A percentile compares a stretch with the other conserved stretches of the same genome.
phyloP scores from a whole-genome alignment of 75 land plant genomes.

The Selaginella moellendorffii region DNA sequence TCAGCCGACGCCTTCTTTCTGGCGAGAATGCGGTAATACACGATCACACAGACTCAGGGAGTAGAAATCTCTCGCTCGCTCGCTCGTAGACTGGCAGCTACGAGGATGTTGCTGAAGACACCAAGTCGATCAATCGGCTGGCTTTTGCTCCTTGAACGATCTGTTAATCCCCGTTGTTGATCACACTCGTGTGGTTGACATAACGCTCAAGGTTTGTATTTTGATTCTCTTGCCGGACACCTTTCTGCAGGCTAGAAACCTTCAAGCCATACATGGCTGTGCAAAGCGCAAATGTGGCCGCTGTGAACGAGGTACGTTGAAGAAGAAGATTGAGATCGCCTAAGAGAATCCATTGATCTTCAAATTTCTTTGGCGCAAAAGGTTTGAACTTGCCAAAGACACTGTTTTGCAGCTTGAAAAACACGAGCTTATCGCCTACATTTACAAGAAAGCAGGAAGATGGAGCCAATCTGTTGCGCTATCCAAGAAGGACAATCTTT shows the following conservation, averaged over 20 bases:
- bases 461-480: constrained; percentile 95
- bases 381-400: too few species aligned
- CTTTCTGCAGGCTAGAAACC: constrained; percentile 61
- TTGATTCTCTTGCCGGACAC: too few species aligned
- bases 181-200: constrained; percentile 90
- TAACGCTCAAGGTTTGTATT: constrained; percentile 96
- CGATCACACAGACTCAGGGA: too few species aligned
- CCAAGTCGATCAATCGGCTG: too few species aligned
- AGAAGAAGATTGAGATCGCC: constrained; percentile 88
- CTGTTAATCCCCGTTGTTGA: constrained; percentile 69
- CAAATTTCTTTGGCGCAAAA: constrained; percentile 93
- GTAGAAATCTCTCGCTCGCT: too few species aligned
- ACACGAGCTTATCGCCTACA: too few species aligned
- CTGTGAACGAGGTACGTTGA: constrained; percentile 84
- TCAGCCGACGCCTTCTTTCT: too few species aligned
- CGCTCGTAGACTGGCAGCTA: too few species aligned
- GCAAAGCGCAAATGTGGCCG: constrained; percentile 89
- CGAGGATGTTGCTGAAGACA: too few species aligned
- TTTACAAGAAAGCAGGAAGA: too few species aligned
- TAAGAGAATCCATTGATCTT: constrained; percentile 89
- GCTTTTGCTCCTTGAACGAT: constrained; percentile 89
- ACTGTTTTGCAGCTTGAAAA: too few species aligned
- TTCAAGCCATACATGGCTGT: constrained; percentile 72
- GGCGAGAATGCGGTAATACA: too few species aligned
- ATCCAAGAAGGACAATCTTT: constrained; percentile 90